Evolutionary conservation across 106 monocot species (phyloP).

Genomic region (Dendrobium officinale): DNA sequence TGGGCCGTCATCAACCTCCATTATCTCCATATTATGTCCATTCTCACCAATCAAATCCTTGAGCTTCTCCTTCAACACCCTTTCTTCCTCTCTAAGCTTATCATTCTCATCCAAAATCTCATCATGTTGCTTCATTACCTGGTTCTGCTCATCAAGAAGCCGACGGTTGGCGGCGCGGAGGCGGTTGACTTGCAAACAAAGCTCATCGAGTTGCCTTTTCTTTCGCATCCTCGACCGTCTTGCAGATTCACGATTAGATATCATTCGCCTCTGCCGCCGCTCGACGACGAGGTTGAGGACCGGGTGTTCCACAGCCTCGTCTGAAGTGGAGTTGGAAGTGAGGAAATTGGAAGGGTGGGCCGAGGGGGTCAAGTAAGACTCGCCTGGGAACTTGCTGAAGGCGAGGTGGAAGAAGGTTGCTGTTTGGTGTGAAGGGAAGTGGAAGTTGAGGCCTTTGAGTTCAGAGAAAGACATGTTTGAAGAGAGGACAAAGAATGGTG

Average conservation of each 20-base stretch:
- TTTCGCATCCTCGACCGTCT: slow-evolving; percentile 85
- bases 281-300: slow-evolving; percentile 36
- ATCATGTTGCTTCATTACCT: slow-evolving; percentile 24
- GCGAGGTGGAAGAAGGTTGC: slow-evolving; percentile 15
- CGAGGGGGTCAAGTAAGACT: not conserved
- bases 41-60: slow-evolving; percentile 6
- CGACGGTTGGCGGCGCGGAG: slow-evolving; percentile 49
- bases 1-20: not conserved
- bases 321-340: slow-evolving; percentile 25
- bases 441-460: slow-evolving; percentile 43
- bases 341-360: not conserved
- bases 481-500: not conserved
- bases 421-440: slow-evolving; percentile 9
- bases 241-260: slow-evolving; percentile 89
- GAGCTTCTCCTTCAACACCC: slow-evolving; percentile 35
- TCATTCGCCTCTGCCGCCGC: slow-evolving; percentile 63
- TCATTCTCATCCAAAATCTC: slow-evolving; percentile 40
- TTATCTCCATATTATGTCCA: not conserved
- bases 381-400: slow-evolving; percentile 14
- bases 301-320: slow-evolving; percentile 38
- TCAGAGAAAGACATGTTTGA: slow-evolving; percentile 43
- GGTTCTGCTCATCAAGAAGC: slow-evolving; percentile 74
- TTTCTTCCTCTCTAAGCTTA: slow-evolving; percentile 35
- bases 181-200: slow-evolving; percentile 44
- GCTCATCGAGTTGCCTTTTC: slow-evolving; percentile 79